phyloP scores from a whole-genome alignment of 2,329 filamentous ascomycete genomes.

The Thelonectria rubi region DNA sequence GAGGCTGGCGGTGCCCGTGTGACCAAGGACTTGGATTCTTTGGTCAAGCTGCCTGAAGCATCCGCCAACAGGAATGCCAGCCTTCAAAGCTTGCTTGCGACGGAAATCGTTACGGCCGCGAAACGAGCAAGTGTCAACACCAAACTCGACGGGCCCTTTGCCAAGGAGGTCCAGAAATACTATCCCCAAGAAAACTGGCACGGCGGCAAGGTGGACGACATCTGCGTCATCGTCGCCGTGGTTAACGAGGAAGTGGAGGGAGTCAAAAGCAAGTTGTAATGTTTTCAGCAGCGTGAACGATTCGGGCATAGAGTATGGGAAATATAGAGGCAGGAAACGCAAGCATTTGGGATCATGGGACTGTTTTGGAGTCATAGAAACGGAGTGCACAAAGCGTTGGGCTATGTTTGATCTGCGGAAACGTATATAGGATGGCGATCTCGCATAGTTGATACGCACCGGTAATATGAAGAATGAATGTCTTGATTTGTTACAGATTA shows the following conservation, averaged over 20 bases:
- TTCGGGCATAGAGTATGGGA: constrained; percentile 38
- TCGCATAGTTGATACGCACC: constrained; percentile 27
- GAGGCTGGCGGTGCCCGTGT: constrained; percentile 69
- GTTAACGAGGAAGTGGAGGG: constrained; percentile 69
- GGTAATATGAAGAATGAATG: constrained; percentile 28
- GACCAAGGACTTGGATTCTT: constrained; percentile 65
- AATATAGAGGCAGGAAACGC: constrained; percentile 41
- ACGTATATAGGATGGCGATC: constrained; percentile 30
- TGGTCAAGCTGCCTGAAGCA: constrained; percentile 44
- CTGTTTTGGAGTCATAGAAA: constrained; percentile 41
- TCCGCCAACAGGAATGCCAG: constrained; percentile 53
- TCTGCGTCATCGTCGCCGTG: constrained; percentile 84
- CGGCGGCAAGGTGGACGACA: constrained; percentile 96
- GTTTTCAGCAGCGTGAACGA: constrained; percentile 26
- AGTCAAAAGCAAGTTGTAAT: constrained; percentile 49
- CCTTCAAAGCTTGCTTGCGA: constrained; percentile 81
- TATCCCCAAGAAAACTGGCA: constrained; percentile 88
- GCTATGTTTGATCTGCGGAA: constrained; percentile 29
- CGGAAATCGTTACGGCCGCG: constrained; percentile 81
- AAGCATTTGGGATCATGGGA: constrained; percentile 39
- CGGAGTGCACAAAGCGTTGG: constrained; percentile 25
- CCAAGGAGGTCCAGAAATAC: constrained; percentile 89
- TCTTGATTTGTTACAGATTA: neutral
- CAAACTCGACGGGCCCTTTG: constrained; percentile 89
- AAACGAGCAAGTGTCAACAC: constrained; percentile 85